Base-by-base conservation (phyloP, 805 yeast species). In the Starmerella potacharoeniae region DNA sequence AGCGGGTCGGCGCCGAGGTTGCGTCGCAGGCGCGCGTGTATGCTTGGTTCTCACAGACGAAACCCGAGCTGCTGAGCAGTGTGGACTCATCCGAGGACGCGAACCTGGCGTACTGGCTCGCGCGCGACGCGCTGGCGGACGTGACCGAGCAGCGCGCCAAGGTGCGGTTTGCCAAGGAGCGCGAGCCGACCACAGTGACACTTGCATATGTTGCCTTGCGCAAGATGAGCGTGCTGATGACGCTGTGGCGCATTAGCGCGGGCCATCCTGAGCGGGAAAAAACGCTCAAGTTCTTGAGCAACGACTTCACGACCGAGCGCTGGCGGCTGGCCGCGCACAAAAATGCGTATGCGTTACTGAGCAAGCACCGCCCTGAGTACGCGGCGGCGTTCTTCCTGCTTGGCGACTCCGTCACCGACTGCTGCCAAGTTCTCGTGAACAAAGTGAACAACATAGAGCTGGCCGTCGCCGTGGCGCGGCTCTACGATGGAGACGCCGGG, bases 311-410 rank as follows among this genome's bases (percentile, higher is more conserved):
- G 5, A 79, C 82, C 53, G 75, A 76, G 14, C 73, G 96, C 51
- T 90, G 97, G 96, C 79, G 75, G 61, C 75, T 86, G 0, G 96
- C 97, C 1, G 97, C 97, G 0, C 69, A 81, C 63, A 93, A 93
- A 64, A 91, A 91, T 70, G 97, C 97, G 0, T 91, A 80, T 73
- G 97, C 87, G 0, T 71, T 91, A 44, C 68, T 93, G 60, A 86
- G 97, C 58, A 88, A 88, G 64, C 98, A 90, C 68, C 73, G 97
- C 43, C 86, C 77, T 64, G 71, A 77, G 66, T 95, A 89, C 68
- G 95, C 97, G 0, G 96, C 97, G 0, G 81, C 83, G 28, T 90
- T 93, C 66, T 91, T 91, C 68, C 68, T 91, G 37, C 73, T 91
- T 11, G 96, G 86, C 0, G 89, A 77, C 51, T 74, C 89, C 0